Conservation (phyloP, 805 yeast species). For the Candida oleophila region DNA sequence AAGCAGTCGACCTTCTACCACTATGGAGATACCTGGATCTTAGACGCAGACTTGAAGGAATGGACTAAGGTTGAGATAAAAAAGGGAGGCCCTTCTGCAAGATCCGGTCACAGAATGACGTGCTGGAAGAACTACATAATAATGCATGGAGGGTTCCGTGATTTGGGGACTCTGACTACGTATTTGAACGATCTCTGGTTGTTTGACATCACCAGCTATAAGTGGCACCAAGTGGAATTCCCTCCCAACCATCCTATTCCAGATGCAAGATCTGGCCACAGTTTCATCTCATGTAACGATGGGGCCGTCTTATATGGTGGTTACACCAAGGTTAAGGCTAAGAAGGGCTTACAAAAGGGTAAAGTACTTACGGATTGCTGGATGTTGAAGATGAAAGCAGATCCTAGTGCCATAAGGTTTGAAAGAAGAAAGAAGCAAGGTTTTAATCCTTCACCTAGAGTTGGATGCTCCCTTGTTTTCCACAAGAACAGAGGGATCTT, state of each 20-base stretch:
- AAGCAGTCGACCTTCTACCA: slow-evolving; percentile 95
- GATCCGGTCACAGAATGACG: slow-evolving; percentile 91
- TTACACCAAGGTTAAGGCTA: slow-evolving; percentile 87
- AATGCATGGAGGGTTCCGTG: slow-evolving; percentile 90
- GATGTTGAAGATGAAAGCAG: slow-evolving; percentile 83
- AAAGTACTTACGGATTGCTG: slow-evolving; percentile 85
- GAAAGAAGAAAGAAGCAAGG: slow-evolving; percentile 90
- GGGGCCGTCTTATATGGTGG: slow-evolving; percentile 93
- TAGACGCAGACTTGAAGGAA: slow-evolving; percentile 80
- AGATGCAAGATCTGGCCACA: slow-evolving; percentile 92
- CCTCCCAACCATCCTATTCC: slow-evolving; percentile 81
- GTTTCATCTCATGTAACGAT: slow-evolving; percentile 72
- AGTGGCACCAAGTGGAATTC: slow-evolving; percentile 87
- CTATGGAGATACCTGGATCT: slow-evolving; percentile 93
- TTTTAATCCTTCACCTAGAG: slow-evolving; percentile 87
- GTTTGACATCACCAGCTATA: slow-evolving; percentile 83
- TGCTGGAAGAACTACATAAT: slow-evolving; percentile 89
- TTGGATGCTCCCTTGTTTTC: slow-evolving; percentile 86
- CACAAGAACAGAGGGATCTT: slow-evolving; percentile 91
- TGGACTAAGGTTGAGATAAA: slow-evolving; percentile 86
- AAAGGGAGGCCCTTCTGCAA: slow-evolving; percentile 68
- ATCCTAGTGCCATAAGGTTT: slow-evolving; percentile 74
- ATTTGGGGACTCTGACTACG: slow-evolving; percentile 78
- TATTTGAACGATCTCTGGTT: slow-evolving; percentile 88
- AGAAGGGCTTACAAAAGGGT: slow-evolving; percentile 86